Conservation (phyloP, 192 early-diverging fungal species). For the Coemansia sp. region DNA sequence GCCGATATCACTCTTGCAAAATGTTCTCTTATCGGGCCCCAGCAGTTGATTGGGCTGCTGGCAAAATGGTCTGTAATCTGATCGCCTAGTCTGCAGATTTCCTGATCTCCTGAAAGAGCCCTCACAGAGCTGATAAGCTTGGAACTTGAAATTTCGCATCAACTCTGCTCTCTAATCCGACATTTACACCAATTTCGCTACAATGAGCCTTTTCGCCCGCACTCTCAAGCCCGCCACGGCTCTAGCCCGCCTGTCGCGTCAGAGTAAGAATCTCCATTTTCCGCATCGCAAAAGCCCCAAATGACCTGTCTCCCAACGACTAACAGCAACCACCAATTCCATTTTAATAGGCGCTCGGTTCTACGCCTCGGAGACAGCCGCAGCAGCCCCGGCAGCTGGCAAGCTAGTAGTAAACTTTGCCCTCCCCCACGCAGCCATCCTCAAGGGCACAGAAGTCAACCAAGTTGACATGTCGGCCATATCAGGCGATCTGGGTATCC, state of each 20-base stretch:
- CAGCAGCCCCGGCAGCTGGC: conserved; percentile 49
- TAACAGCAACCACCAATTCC: not conserved
- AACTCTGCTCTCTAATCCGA: conserved; percentile 5
- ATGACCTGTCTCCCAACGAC: not conserved
- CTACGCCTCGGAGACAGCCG: conserved; percentile 83
- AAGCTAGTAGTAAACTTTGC: conserved; percentile 88
- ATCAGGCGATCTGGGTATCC: conserved; percentile 96
- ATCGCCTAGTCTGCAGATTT: not conserved
- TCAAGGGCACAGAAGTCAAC: conserved; percentile 69
- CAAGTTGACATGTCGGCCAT: conserved; percentile 93
- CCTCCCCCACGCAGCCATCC: conserved; percentile 85
- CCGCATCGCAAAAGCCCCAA: not conserved
- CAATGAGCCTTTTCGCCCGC: conserved; percentile 44
- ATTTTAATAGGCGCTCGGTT: conserved; percentile 55
- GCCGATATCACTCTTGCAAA: not conserved
- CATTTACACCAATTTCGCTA: conserved; percentile 1
- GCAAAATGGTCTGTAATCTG: not conserved
- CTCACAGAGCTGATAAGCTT: not conserved
- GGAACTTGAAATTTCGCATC: not conserved
- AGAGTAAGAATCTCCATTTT: conserved; percentile 26
- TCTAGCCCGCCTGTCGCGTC: conserved; percentile 23
- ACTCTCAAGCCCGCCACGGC: conserved; percentile 34
- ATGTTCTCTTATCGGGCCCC: conserved; percentile 3
- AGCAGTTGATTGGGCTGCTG: not conserved
- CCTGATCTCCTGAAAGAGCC: not conserved